Conservation (phyloP, 139 green algal genomes). For the Chlamydomonas sphaeroides region DNA sequence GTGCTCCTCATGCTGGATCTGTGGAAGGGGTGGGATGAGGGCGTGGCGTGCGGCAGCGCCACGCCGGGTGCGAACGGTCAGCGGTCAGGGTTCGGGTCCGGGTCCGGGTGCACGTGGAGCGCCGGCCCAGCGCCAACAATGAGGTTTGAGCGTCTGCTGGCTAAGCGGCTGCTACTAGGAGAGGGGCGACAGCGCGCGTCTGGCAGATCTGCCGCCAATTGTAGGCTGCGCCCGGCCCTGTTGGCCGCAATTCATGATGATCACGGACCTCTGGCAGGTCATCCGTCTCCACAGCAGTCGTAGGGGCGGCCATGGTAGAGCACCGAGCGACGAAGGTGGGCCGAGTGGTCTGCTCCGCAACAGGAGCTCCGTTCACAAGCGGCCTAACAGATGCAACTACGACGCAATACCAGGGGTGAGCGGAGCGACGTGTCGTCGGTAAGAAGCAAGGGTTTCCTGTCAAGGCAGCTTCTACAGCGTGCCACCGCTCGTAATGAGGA, state of each 20-base stretch:
- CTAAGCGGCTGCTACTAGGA: background rate
- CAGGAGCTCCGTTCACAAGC: too few relatives aligned
- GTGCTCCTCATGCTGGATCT: constrained; percentile 40
- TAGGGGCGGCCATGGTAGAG: constrained; percentile 7
- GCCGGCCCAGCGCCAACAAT: background rate
- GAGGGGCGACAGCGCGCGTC: background rate
- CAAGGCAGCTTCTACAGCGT: too few relatives aligned
- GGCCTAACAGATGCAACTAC: too few relatives aligned
- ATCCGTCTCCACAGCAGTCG: constrained; percentile 18
- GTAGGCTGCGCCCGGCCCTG: background rate
- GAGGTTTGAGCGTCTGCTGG: background rate
- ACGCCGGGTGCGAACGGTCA: too few relatives aligned
- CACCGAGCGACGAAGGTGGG: background rate
- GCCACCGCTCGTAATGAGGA: too few relatives aligned
- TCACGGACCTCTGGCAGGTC: constrained; percentile 28
- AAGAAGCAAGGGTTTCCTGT: too few relatives aligned
- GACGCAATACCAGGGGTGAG: too few relatives aligned
- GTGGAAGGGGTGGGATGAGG: background rate
- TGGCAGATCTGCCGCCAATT: background rate
- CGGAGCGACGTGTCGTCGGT: too few relatives aligned
- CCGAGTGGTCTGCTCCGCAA: too few relatives aligned
- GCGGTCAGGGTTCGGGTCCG: too few relatives aligned
- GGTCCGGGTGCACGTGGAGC: too few relatives aligned
- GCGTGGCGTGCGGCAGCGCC: too few relatives aligned
- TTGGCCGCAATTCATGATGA: background rate